A percentile compares a stretch with the other conserved stretches of the same genome.
Conservation (phyloP, 2,329 filamentous ascomycete species). For the Sporothrix pseudoabietina region DNA sequence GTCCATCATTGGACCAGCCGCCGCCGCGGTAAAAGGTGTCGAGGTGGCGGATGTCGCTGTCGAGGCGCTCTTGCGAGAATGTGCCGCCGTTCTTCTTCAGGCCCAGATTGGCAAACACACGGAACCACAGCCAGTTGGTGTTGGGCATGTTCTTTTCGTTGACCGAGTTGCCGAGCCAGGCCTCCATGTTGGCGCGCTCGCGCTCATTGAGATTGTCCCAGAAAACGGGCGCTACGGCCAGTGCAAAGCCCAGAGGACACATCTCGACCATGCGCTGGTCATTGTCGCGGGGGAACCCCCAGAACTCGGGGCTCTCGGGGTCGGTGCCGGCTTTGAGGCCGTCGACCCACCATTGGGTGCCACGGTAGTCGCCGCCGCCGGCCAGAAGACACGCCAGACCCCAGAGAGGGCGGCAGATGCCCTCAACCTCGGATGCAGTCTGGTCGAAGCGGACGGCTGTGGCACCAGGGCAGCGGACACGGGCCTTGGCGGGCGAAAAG, state of each 20-base stretch:
- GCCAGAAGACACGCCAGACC: constrained; percentile 70
- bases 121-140: constrained; percentile 76
- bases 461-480: constrained; percentile 67
- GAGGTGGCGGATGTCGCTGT: constrained; percentile 74
- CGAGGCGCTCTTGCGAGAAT: constrained; percentile 69
- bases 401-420: constrained; percentile 75
- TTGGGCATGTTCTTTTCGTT: constrained; percentile 78
- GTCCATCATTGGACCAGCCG: constrained; percentile 82
- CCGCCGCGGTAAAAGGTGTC: constrained; percentile 81
- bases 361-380: constrained; percentile 65
- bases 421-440: constrained; percentile 74
- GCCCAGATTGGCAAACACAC: constrained; percentile 79
- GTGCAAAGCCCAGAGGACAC: constrained; percentile 74
- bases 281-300: constrained; percentile 73
- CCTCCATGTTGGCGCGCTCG: constrained; percentile 67
- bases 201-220: constrained; percentile 66
- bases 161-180: constrained; percentile 72
- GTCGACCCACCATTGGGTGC: constrained; percentile 67
- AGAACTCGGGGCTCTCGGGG: constrained; percentile 69
- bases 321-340: constrained; percentile 72
- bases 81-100: constrained; percentile 72
- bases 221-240: constrained; percentile 67
- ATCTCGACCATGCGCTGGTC: constrained; percentile 87
- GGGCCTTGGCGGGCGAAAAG: constrained; percentile 67
- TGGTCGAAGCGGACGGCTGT: constrained; percentile 79